Evolutionary conservation across 441 rosid species (phyloP), one percentile per base, ranked within the genome.

Genomic region (Erysimum cheiri): DNA sequence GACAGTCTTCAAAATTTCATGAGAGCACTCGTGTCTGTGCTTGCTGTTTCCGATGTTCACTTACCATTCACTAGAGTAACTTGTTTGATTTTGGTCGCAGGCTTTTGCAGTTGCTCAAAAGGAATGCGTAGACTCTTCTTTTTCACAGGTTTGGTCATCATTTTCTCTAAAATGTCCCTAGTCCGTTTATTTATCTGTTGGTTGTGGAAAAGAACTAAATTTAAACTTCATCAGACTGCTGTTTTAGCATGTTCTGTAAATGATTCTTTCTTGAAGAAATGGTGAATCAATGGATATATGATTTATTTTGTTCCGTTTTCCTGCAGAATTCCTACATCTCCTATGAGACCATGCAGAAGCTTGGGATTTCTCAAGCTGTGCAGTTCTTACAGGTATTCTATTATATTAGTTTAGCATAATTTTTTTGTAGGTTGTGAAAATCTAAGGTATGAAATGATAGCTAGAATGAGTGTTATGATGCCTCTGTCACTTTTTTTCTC

Each of bases 101-200:
- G 96, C 84, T 63, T 94, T 94, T 74, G 88, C 98, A 56, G 75
- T 58, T 78, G 97, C 97, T 64, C 99, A 94, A 79, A 90, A 82
- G 84, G 98, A 94, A 78, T 90, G 99, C 37, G 83, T 92, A 28
- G 97, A 90, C 79, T 92, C 99, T 48, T 86, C 84, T 77, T 92
- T 90, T 73, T 94, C 97, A 22, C 99, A 92, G 99, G 99, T 94
- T 69, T 73, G 82, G 11, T 58, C 59, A 56, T 52, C 60, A 41
- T 28, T 57, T 59, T 24, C 41, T 17, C 49, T 60, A 19, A 37
- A 19, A 4, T 24, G 14, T 41, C n/a, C 43, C 14, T 32, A 54
- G 14, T 65, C 14, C 1, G n/a, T 64, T 49, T 13, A 65, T 60
- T 56, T 22, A 26, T 24, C 48, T 22, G n/a, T 11, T 68, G 24